phyloP scores from a whole-genome alignment of 2,329 filamentous ascomycete species.

The Sordariomycetes sp. region DNA sequence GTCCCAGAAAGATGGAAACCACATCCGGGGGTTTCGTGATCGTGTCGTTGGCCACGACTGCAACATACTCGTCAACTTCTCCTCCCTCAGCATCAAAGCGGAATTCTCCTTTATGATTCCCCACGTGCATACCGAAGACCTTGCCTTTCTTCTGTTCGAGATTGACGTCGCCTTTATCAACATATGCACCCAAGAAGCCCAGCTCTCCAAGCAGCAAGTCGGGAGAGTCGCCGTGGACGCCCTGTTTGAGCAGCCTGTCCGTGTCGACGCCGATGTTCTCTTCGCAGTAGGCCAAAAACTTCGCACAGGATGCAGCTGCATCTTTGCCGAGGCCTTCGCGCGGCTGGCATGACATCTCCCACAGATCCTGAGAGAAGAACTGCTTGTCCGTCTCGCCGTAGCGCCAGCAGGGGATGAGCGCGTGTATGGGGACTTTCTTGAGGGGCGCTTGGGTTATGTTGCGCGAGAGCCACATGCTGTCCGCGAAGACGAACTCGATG shows the following conservation, averaged over 20 bases:
- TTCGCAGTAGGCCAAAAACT: background rate
- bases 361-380: constrained; percentile 3
- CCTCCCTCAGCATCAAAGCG: constrained; percentile 4
- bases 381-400: constrained; percentile 2
- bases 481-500: constrained; percentile 8
- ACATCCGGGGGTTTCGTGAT: constrained; percentile 4
- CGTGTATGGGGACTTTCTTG: constrained; percentile 6
- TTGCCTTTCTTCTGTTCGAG: background rate
- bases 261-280: constrained; percentile 2
- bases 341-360: constrained; percentile 1
- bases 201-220: background rate
- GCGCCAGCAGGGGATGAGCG: constrained; percentile 5
- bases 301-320: background rate
- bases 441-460: constrained; percentile 7
- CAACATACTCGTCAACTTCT: constrained; percentile 5
- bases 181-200: constrained; percentile 1
- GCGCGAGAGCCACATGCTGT: constrained; percentile 7
- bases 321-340: background rate
- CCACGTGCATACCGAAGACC: background rate
- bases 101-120: constrained; percentile 5
- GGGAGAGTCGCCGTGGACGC: background rate
- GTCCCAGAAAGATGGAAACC: constrained; percentile 5
- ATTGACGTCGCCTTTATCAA: background rate
- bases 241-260: background rate
- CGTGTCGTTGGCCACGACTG: constrained; percentile 6